These are phyloP conservation scores for Graphilbum sp. DNA, from an alignment of 2,329 filamentous ascomycete genomes.

Conservation along the genomic window DNA sequence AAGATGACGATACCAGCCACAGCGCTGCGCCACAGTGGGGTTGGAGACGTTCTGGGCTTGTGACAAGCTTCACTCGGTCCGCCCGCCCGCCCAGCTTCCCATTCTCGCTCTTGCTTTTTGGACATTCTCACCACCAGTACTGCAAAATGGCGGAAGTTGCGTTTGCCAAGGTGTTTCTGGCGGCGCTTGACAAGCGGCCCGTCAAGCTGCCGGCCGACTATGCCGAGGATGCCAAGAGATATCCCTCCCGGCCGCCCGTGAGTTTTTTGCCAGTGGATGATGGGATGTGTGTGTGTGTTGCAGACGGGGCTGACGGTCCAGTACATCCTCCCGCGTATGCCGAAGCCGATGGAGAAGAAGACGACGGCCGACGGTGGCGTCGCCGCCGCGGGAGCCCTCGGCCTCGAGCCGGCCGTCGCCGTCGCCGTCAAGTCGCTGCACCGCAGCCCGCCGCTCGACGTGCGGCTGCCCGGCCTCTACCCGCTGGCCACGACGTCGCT, in stretches of 20 bases:
- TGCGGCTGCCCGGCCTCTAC: slow-evolving; percentile 43
- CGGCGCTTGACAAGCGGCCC: slow-evolving; percentile 61
- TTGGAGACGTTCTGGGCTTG: too few relatives aligned
- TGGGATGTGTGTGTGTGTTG: too few relatives aligned
- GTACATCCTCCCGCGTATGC: slow-evolving; percentile 58
- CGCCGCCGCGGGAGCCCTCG: slow-evolving; percentile 22
- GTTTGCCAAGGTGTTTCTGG: slow-evolving; percentile 74
- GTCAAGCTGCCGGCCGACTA: slow-evolving; percentile 76
- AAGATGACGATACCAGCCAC: slow-evolving; percentile 2
- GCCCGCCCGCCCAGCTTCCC: too few relatives aligned
- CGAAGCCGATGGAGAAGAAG: slow-evolving; percentile 38
- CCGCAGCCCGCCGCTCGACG: slow-evolving; percentile 52
- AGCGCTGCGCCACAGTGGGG: not conserved
- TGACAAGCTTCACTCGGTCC: too few relatives aligned
- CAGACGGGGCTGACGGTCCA: slow-evolving; percentile 22
- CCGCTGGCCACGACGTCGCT: slow-evolving; percentile 51
- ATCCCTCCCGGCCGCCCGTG: slow-evolving; percentile 64
- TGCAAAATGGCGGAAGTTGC: slow-evolving; percentile 65
- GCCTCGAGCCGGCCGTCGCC: slow-evolving; percentile 33
- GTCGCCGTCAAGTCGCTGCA: slow-evolving; percentile 54
- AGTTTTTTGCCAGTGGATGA: too few relatives aligned
- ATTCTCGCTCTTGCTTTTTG: too few relatives aligned
- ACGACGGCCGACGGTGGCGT: too few relatives aligned
- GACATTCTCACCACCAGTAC: too few relatives aligned
- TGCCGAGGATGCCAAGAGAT: slow-evolving; percentile 69